Evolutionary conservation across 495 filamentous ascomycete species (phyloP).

Genomic region (Annulohypoxylon bovei): DNA sequence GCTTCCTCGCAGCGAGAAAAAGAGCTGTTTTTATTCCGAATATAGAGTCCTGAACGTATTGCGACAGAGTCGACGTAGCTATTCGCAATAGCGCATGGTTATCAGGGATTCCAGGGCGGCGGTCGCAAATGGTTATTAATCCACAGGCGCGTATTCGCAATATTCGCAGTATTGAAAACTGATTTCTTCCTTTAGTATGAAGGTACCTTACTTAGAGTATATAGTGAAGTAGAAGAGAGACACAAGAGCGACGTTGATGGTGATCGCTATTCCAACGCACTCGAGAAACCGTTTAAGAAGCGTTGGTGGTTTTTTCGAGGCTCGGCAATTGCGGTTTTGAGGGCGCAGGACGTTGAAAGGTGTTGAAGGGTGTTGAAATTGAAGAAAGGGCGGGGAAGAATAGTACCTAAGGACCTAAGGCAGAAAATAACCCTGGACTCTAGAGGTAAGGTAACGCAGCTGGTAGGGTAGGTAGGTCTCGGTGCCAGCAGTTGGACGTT

Average conservation of each 20-base stretch:
- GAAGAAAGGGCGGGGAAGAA: slow-evolving; percentile 39
- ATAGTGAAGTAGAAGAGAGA: background rate
- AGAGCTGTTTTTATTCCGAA: background rate
- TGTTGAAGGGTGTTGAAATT: slow-evolving; percentile 35
- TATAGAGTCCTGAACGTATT: slow-evolving; percentile 25
- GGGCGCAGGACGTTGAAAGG: slow-evolving; percentile 23
- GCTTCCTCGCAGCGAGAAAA: background rate
- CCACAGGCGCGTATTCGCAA: background rate
- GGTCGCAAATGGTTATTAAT: slow-evolving; percentile 25
- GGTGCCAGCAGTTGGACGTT: slow-evolving; percentile 39
- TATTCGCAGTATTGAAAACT: background rate
- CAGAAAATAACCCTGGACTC: slow-evolving; percentile 2
- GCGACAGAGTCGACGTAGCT: slow-evolving; percentile 47
- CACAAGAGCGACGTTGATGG: background rate
- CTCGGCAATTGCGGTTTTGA: slow-evolving; percentile 36
- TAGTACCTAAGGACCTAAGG: slow-evolving; percentile 29
- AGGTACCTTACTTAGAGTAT: background rate
- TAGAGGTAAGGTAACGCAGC: slow-evolving; percentile 11
- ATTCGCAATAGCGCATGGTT: slow-evolving; percentile 48
- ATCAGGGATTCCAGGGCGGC: slow-evolving; percentile 25
- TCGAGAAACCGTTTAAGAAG: slow-evolving; percentile 10
- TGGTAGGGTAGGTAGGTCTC: slow-evolving; percentile 9
- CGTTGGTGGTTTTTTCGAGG: slow-evolving; percentile 22
- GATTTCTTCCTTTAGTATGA: background rate
- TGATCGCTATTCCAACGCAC: slow-evolving; percentile 2